Evolutionary conservation across 257 asterid species (phyloP).

Genomic region (Sherardia arvensis): DNA sequence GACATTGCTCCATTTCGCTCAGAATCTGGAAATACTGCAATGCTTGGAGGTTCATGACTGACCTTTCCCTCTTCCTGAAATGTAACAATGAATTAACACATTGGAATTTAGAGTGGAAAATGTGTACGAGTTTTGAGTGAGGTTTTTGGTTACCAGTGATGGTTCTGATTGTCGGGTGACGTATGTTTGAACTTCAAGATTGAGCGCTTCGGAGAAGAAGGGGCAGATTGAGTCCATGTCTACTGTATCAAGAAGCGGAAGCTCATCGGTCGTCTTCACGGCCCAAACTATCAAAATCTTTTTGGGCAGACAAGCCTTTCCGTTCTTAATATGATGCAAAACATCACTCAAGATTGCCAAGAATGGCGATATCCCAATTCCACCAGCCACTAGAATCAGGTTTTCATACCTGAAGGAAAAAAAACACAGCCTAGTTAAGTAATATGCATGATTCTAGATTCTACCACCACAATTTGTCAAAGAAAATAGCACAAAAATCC

Average conservation of each 20-base stretch:
- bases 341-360: constrained; percentile 73
- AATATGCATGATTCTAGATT: background rate
- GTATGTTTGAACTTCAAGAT: constrained; percentile 66
- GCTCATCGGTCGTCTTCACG: constrained; percentile 55
- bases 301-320: constrained; percentile 50
- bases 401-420: constrained; percentile 51
- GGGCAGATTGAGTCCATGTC: constrained; percentile 54
- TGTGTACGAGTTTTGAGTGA: background rate
- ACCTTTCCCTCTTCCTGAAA: constrained; percentile 70
- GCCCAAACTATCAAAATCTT: constrained; percentile 76
- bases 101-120: background rate
- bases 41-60: constrained; percentile 19
- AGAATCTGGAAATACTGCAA: constrained; percentile 25
- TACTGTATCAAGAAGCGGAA: constrained; percentile 66
- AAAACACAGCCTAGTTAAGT: background rate
- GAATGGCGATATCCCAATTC: constrained; percentile 86
- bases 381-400: constrained; percentile 83
- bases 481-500: background rate
- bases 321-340: constrained; percentile 49
- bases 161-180: constrained; percentile 79
- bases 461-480: background rate
- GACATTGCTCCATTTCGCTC: constrained; percentile 44
- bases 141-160: constrained; percentile 37
- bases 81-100: background rate
- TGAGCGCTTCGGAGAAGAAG: constrained; percentile 35